Percentiles rank a stretch among this genome's conserved stretches.
Evolutionary conservation across 78 protist genomes (phyloP).

Genomic region (Protostelium mycophagum): DNA sequence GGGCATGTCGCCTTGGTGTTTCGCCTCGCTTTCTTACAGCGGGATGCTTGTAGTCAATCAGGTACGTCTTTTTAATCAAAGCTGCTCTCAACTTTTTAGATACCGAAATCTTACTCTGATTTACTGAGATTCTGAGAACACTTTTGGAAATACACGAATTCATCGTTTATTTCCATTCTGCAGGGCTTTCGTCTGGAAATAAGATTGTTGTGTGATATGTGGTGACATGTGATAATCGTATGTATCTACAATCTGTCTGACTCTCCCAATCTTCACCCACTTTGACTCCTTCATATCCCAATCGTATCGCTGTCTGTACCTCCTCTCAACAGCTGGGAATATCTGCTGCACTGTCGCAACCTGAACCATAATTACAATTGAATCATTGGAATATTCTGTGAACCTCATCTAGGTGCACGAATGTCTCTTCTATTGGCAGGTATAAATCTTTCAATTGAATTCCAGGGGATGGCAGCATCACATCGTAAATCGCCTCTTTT

Average conservation of each 20-base stretch:
- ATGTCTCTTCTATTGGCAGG: neutral
- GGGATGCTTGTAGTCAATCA: constrained; percentile 54
- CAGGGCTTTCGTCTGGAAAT: too few species aligned
- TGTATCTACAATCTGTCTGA: neutral
- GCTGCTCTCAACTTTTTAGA: neutral
- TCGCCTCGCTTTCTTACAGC: constrained; percentile 54
- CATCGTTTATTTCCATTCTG: too few species aligned
- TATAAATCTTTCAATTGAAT: neutral
- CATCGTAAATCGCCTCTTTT: neutral
- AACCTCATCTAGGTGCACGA: neutral
- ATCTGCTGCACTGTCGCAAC: neutral
- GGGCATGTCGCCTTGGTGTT: constrained; percentile 28
- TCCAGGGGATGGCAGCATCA: neutral
- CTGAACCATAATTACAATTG: too few species aligned
- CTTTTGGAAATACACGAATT: too few species aligned
- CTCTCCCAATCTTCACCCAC: neutral
- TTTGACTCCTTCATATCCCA: neutral
- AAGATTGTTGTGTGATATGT: neutral
- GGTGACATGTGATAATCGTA: neutral
- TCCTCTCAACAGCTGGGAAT: neutral
- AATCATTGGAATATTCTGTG: too few species aligned
- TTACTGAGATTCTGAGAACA: neutral
- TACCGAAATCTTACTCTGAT: neutral
- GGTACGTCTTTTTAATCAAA: constrained; percentile 5
- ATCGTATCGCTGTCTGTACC: neutral